Evolutionary conservation across 192 early-diverging fungal genomes (phyloP).

Genomic region (Coemansia umbellata): DNA sequence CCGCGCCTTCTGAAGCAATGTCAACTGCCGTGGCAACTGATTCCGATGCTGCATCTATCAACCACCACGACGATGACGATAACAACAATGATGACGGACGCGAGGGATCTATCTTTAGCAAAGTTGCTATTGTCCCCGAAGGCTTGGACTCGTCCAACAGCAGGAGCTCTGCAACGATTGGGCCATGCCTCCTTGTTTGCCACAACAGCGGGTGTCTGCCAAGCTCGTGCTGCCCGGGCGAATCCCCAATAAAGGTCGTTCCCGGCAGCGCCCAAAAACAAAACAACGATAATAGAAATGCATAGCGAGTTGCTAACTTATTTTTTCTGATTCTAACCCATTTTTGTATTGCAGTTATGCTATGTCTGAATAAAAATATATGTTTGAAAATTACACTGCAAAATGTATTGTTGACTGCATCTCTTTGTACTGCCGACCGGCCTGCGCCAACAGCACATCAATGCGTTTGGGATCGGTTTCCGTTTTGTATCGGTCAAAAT

Average conservation of each 20-base stretch:
- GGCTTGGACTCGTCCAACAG: constrained; percentile 5
- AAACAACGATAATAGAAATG: background rate
- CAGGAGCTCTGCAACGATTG: constrained; percentile 32
- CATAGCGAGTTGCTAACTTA: background rate
- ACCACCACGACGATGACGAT: background rate
- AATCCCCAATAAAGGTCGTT: constrained; percentile 44
- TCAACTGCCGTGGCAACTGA: background rate
- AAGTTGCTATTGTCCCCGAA: constrained; percentile 33
- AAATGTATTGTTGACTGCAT: constrained; percentile 29
- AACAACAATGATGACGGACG: constrained; percentile 6
- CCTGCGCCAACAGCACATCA: constrained; percentile 41
- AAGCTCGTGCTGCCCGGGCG: constrained; percentile 44
- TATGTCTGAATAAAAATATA: background rate
- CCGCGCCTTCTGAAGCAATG: background rate
- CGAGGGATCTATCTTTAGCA: constrained; percentile 29
- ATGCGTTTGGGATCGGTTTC: constrained; percentile 29
- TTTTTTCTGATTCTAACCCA: background rate
- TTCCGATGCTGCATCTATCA: background rate
- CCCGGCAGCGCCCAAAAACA: constrained; percentile 9
- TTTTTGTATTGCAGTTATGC: too few species aligned
- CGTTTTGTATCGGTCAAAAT: constrained; percentile 35
- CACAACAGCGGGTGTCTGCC: constrained; percentile 29
- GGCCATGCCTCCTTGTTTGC: constrained; percentile 40
- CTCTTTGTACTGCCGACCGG: constrained; percentile 44
- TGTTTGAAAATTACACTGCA: too few species aligned